Base-by-base conservation (phyloP, 805 yeast species). In the Ogataea wickerhamii region DNA sequence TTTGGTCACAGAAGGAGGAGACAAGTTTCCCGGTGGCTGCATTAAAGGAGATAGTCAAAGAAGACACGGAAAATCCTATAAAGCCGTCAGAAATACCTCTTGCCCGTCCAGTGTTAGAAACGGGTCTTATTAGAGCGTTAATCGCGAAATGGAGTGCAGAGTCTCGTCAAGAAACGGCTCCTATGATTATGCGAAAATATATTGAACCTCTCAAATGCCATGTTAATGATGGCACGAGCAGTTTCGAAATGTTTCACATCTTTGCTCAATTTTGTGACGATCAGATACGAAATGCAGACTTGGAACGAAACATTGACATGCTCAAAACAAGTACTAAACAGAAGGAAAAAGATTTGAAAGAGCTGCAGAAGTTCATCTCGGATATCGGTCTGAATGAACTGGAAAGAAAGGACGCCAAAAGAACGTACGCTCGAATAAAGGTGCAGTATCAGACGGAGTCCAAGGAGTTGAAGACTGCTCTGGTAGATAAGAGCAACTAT, bases 221-320 rank as follows among this genome's bases (percentile, higher is more conserved):
- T 8, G 11, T 29, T 6, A 18, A 29, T 18, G 22, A 18, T 8
- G 18, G 8, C 14, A 8, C 20, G 11, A 13, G 32, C 10, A 18
- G 22, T 13, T 29, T 80, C 0, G 58, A 64, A 24, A 71, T 80
- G 5, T 82, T 58, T 52, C 81, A 75, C 43, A 66, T 70, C 2
- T 70, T 83, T 48, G 97, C 89, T 0, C 65, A 70, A 21, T 88
- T 88, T 53, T 84, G 96, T 55, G 83, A 82, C 49, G 60, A 66
- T 5, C 89, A 85, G 49, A 60, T 73, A 20, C 70, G 73, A 44
- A 68, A 73, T 4, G 54, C 68, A 4, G 60, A 63, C 2, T 53
- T 71, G 14, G 67, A 62, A 28, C 73, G 69, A 3, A 73, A 73
- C 12, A 65, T 82, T 1, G 64, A 66, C 16, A 60, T 52, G 14